Evolutionary conservation across 2,329 filamentous ascomycete species (phyloP), one percentile per base, ranked within the genome.

Genomic region (Fusarium miscanthi): DNA sequence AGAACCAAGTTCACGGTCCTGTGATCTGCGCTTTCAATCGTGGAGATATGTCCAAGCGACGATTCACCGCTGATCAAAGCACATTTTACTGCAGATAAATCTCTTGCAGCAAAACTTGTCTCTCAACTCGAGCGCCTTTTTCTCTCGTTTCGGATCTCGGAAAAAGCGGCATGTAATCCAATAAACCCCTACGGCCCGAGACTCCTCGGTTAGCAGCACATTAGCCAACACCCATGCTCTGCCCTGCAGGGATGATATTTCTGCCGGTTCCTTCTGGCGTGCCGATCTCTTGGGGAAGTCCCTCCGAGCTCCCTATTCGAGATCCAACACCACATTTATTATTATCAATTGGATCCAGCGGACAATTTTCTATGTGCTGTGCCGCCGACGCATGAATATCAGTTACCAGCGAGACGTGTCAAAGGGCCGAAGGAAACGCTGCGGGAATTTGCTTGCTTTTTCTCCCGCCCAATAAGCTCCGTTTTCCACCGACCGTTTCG

Each of bases 281-380:
- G 60, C 35, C 43, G 60, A 66, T 66, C 49, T 5, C 10, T 58
- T 65, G 37, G 49, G 60, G n/a, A 42, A 65, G 31, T 58, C 37
- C 35, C 43, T 65, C 63, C 60, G 60, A 33, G n/a, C 19, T 37
- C n/a, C 31, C 25, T 37, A 14, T 46, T 16, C 19, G 23, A 46
- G 40, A 61, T 38, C 25, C n/a, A 23, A 51, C 58, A 9, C 42
- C n/a, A 16, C 41, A 38, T n/a, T 30, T 19, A n/a, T 40, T 23
- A 16, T 30, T 19, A n/a, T 40, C 30, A 16, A 30, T 23, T 30
- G 12, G 21, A 37, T 19, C 23, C 30, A 48, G 12, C 25, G n/a
- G 41, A 38, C 6, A 21, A 19, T 21, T 17, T 16, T 16, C 21
- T 12, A 30, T n/a, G 25, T 31, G 13, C 57, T 58, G 67, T 35